Percentiles rank a stretch among this genome's conserved stretches.
Evolutionary conservation across 108 stramenopile genomes (phyloP).

Genomic region (Nannochloropsis gaditana): DNA sequence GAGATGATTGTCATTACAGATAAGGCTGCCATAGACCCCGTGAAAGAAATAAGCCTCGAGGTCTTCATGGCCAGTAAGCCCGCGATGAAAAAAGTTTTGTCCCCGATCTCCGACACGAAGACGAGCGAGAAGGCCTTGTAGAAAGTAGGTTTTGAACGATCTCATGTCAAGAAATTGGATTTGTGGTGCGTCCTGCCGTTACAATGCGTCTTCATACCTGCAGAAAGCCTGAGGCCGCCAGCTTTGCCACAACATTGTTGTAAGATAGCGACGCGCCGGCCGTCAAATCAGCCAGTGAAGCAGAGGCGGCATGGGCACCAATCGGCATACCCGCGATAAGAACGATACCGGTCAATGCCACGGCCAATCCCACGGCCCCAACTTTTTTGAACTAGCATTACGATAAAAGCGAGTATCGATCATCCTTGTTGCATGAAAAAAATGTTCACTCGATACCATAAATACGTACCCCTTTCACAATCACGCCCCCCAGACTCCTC

Average conservation of each 20-base stretch:
- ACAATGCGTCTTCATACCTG: background rate
- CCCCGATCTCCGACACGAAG: constrained; percentile 97
- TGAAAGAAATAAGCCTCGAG: constrained; percentile 74
- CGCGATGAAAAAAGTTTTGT: constrained; percentile 99
- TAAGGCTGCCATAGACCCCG: constrained; percentile 77
- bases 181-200: too few relatives aligned
- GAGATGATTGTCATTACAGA: constrained; percentile 90
- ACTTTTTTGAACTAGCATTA: background rate
- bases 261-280: background rate
- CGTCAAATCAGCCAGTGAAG: background rate
- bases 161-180: too few relatives aligned
- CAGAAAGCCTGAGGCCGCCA: background rate
- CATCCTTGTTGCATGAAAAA: too few relatives aligned
- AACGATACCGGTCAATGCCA: background rate
- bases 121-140: constrained; percentile 64
- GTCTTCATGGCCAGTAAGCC: constrained; percentile 89
- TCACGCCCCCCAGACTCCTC: background rate
- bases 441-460: background rate
- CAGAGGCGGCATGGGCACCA: background rate
- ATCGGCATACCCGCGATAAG: background rate
- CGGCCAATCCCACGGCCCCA: background rate
- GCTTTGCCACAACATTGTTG: background rate
- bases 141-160: background rate
- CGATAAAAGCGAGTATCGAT: background rate
- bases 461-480: background rate